A percentile compares a stretch with the other conserved stretches of the same genome.
phyloP scores from a whole-genome alignment of 495 filamentous ascomycete genomes.

The Pyrenula massariospora region DNA sequence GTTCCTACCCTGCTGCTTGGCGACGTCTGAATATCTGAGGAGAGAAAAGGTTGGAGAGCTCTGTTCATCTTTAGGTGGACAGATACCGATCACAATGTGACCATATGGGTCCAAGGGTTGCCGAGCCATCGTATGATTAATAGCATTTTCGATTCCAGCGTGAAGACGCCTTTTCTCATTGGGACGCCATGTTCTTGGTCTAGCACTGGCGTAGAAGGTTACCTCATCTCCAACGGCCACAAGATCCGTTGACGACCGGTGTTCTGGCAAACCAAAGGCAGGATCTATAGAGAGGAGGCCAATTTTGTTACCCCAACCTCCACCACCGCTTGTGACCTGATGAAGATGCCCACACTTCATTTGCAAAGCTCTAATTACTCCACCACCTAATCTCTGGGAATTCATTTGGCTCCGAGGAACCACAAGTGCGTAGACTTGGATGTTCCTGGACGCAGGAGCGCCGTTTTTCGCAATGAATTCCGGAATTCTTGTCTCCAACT shows the following conservation, averaged over 20 bases:
- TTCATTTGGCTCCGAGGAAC: slow-evolving; percentile 5
- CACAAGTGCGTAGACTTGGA: background rate
- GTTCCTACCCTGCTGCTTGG: slow-evolving; percentile 1
- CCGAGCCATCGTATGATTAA: slow-evolving; percentile 8
- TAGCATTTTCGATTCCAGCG: slow-evolving; percentile 22
- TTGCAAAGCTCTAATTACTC: slow-evolving; percentile 8
- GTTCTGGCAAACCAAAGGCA: slow-evolving; percentile 31
- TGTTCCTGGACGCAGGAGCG: background rate
- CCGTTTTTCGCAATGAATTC: slow-evolving; percentile 37
- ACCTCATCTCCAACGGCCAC: slow-evolving; percentile 7
- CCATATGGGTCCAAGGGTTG: background rate
- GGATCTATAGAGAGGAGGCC: slow-evolving; percentile 78
- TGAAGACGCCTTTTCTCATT: slow-evolving; percentile 11
- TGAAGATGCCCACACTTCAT: slow-evolving; percentile 41
- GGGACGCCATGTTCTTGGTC: background rate
- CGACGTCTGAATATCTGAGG: background rate
- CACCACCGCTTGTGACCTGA: slow-evolving; percentile 73
- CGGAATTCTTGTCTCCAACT: slow-evolving; percentile 58
- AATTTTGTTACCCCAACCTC: slow-evolving; percentile 80
- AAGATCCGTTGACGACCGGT: background rate
- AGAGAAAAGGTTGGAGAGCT: background rate
- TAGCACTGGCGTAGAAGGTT: slow-evolving; percentile 34
- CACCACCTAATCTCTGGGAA: slow-evolving; percentile 11
- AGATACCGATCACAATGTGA: slow-evolving; percentile 3
- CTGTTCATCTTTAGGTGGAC: background rate